Base-by-base conservation (phyloP, 73 alveolate species). In the Blepharisma stoltei region DNA sequence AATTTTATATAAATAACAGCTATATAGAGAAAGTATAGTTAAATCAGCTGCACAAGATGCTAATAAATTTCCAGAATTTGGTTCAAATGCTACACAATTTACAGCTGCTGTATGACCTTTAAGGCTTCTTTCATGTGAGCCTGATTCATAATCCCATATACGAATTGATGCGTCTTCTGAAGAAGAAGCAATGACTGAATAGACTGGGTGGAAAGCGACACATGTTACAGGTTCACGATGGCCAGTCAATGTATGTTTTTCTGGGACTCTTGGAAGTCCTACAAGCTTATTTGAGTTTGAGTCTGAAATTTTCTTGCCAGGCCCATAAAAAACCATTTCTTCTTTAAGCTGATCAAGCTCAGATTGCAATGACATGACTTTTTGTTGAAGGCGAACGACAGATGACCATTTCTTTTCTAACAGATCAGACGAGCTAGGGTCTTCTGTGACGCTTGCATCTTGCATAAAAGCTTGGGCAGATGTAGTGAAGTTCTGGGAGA, bases 391-490 rank as follows among this genome's bases (percentile, higher is more conserved):
- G 65, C 93, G 86, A 50, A 87, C 94, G 23, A 92, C 92, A 18
- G 97, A 79, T 27, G 89, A 88, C 98, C 99, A 95, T 78, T 88
- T 90, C 76, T 88, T 90, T 76, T 95, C 99, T 53, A 94, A 83
- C 7, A 89, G 68, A 80, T 83, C 90, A 6, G 86, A 11, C n/a
- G 65, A 18, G 65, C 65, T 18, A 11, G 21, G 43, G 8, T 68
- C 73, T 37, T 14, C 54, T 21, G 53, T 55, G 6, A 88, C 14
- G 9, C 80, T 78, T 0, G 91, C 78, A 37, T 90, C 97, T 54
- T 81, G 78, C 38, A 78, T 71, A 49, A 90, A 85, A 6, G 86
- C 53, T 45, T 81, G 47, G 14, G 88, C 89, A 6, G 97, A 70
- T 18, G 65, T 41, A 27, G 21, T 20, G 77, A 50, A 76, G 48